Evolutionary conservation across 2,329 filamentous ascomycete species (phyloP), one percentile per base, ranked within the genome.

Genomic region (Fusarium palustre): DNA sequence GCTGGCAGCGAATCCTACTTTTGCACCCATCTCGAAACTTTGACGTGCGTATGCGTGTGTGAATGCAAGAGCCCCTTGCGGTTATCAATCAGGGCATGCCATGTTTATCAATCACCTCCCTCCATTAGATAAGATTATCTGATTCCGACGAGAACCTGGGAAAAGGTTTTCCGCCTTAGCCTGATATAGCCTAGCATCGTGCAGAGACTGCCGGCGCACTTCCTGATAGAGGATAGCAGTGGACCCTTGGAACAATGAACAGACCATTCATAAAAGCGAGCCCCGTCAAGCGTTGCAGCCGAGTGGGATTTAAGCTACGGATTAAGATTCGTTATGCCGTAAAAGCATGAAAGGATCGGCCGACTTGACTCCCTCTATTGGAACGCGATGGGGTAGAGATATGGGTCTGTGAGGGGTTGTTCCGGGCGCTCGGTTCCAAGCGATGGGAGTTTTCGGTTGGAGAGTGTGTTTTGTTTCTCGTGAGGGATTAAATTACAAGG

Each of bases 91-190:
- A 25, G 41, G 28, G 25, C 33, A 47, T 7, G 15, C 5, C 22
- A 16, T 18, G 10, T 42, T 50, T 62, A 61, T 55, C 48, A 49
- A 52, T 59, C 45, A 53, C 0, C 1, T 16, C 28, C 28, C 13
- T 13, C 6, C 12, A 9, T 12, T 16, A 42, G 34, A 54, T 48
- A 18, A 33, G 56, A 63, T 66, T 62, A 66, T 67, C 64, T 57
- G 64, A 66, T 66, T 28, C 25, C 49, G 48, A 64, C 53, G 47
- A 55, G 42, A 55, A 55, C 36, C 45, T 5, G 13, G 30, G 34
- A 65, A 46, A 52, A 46, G 5, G 24, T 42, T 38, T 64, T 55
- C 22, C 34, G 12, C 15, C 13, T 12, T 58, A 45, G 16, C 25
- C 31, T 16, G 2, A 24, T 38, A 12, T 20, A 20, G 36, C n/a